phyloP scores from a whole-genome alignment of 805 yeast genomes.

The Yamadazyma olivae region DNA sequence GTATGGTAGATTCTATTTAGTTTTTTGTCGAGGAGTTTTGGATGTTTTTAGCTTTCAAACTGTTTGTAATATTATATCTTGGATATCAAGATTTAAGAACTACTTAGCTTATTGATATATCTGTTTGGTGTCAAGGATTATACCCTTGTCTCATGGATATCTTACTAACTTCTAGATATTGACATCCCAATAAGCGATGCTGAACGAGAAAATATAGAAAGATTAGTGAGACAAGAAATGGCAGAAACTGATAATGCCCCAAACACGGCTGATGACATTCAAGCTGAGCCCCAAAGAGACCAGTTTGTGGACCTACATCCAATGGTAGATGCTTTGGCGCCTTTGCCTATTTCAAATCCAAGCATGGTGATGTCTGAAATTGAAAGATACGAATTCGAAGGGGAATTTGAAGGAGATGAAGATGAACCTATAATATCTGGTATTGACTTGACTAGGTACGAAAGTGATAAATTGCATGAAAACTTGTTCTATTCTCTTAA shows the following conservation, averaged over 20 bases:
- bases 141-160: neutral
- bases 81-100: neutral
- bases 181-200: conserved; percentile 34
- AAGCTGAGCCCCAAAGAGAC: neutral
- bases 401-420: conserved; percentile 18
- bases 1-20: too few relatives aligned
- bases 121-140: neutral
- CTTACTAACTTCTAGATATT: conserved; percentile 15
- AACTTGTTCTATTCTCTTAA: conserved; percentile 39
- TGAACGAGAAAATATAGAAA: conserved; percentile 34
- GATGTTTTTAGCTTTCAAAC: too few relatives aligned
- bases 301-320: conserved; percentile 20
- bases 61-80: too few relatives aligned
- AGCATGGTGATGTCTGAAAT: conserved; percentile 14
- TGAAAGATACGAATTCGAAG: conserved; percentile 26
- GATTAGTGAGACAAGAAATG: conserved; percentile 19
- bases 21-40: too few relatives aligned
- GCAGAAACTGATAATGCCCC: neutral
- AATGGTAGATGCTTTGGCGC: conserved; percentile 17
- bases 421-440: conserved; percentile 19
- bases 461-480: conserved; percentile 25
- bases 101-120: neutral
- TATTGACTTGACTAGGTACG: conserved; percentile 32
- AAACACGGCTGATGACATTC: neutral
- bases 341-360: conserved; percentile 11